Conservation (phyloP, 2,329 filamentous ascomycete genomes). For the Fusarium sp. region DNA sequence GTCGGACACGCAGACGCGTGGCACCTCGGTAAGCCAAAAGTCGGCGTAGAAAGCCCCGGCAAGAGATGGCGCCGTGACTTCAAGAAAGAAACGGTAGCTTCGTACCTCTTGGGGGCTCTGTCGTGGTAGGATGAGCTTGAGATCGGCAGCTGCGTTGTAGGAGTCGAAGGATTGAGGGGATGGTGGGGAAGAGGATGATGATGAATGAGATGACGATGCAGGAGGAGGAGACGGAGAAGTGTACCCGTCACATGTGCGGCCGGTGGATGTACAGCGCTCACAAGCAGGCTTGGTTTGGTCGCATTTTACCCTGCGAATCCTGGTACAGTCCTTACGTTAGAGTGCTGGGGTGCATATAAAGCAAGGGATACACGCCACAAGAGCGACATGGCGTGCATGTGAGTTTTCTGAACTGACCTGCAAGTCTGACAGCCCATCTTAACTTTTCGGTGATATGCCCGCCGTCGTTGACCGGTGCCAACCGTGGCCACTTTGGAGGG, state of each 20-base stretch:
- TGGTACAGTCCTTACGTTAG: not conserved
- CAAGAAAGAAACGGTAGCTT: constrained; percentile 4
- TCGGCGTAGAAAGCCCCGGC: constrained; percentile 8
- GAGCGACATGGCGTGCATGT: not conserved
- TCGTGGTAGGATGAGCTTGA: not conserved
- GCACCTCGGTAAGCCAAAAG: constrained; percentile 9
- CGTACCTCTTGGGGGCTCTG: not conserved
- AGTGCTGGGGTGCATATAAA: not conserved
- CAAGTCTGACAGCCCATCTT: not conserved
- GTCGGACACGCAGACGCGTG: constrained; percentile 1
- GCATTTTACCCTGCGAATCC: not conserved
- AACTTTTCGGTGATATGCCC: not conserved
- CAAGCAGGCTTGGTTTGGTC: not conserved
- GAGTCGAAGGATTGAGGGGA: too few relatives aligned
- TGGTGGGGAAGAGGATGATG: not conserved
- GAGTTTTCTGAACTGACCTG: not conserved
- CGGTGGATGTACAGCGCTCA: constrained; percentile 7
- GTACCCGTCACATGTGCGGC: constrained; percentile 16
- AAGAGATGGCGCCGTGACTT: constrained; percentile 1
- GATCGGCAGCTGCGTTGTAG: not conserved
- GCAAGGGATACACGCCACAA: too few relatives aligned
- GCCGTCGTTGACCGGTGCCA: not conserved
- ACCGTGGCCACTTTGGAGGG: accelerated
- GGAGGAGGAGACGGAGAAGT: too few relatives aligned
- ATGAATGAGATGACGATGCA: not conserved